These are phyloP conservation scores for Pestalotiopsis sp. DNA, from an alignment of 2,329 filamentous ascomycete species.

Conservation along the genomic window DNA sequence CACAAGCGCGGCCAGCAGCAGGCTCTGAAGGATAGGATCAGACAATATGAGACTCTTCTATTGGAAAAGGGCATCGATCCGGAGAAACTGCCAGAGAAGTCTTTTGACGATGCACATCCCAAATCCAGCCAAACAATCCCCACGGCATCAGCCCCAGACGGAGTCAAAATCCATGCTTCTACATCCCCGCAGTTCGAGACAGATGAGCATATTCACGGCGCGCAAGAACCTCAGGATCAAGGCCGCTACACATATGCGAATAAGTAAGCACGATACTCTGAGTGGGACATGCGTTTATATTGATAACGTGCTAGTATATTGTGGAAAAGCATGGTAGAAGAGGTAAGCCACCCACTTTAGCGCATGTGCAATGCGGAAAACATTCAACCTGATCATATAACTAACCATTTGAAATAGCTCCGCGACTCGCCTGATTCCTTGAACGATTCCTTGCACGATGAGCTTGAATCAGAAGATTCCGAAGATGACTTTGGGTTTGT, in stretches of 20 bases:
- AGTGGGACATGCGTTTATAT: background rate
- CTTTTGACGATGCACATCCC: constrained; percentile 4
- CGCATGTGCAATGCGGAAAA: background rate
- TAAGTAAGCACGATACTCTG: constrained; percentile 18
- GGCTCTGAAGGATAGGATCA: constrained; percentile 23
- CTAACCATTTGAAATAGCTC: constrained; percentile 23
- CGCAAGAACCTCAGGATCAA: constrained; percentile 18
- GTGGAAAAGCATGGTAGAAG: constrained; percentile 23
- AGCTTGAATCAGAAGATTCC: constrained; percentile 19
- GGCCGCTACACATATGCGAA: constrained; percentile 18
- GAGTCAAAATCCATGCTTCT: background rate
- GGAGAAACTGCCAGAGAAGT: constrained; percentile 11
- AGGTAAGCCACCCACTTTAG: constrained; percentile 13
- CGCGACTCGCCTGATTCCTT: constrained; percentile 19
- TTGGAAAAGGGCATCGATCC: constrained; percentile 24
- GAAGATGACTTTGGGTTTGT: constrained; percentile 28
- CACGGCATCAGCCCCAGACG: background rate
- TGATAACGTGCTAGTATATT: constrained; percentile 15
- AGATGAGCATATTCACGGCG: constrained; percentile 15
- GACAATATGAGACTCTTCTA: constrained; percentile 26
- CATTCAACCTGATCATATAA: background rate
- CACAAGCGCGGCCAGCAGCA: constrained; percentile 17
- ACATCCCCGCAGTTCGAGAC: background rate
- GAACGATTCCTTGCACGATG: constrained; percentile 22
- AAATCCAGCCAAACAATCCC: background rate